phyloP scores from a whole-genome alignment of 805 yeast genomes.

The Metschnikowia amazonensis region DNA sequence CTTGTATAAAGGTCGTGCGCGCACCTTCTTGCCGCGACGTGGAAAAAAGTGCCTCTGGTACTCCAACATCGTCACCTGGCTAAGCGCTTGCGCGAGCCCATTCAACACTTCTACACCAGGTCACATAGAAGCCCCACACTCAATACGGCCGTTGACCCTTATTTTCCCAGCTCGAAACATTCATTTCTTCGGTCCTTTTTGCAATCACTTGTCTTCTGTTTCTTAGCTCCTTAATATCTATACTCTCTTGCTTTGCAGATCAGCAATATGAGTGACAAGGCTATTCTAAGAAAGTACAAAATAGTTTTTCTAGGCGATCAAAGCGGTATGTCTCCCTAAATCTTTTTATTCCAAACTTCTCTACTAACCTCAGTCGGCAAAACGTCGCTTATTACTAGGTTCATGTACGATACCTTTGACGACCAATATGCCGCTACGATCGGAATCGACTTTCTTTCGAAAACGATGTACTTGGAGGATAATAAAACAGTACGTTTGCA shows the following conservation, averaged over 20 bases:
- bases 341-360: background rate
- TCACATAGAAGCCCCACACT: background rate
- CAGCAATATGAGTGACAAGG: constrained; percentile 27
- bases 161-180: no score
- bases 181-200: background rate
- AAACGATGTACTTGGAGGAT: constrained; percentile 78
- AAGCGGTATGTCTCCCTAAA: constrained; percentile 49
- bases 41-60: constrained; percentile 2
- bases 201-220: background rate
- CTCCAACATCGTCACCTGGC: background rate
- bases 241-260: background rate
- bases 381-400: constrained; percentile 92
- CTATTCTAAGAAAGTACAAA: constrained; percentile 64
- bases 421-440: constrained; percentile 96
- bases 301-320: constrained; percentile 97
- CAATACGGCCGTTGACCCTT: background rate
- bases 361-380: constrained; percentile 65
- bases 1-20: constrained; percentile 1
- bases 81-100: background rate
- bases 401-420: constrained; percentile 97
- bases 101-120: background rate
- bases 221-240: background rate
- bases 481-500: constrained; percentile 87
- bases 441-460: constrained; percentile 92
- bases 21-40: constrained; percentile 2